Percentiles rank a stretch among this genome's conserved stretches.
Conservation (phyloP, 306 rosid species). For the Urtica urens region DNA sequence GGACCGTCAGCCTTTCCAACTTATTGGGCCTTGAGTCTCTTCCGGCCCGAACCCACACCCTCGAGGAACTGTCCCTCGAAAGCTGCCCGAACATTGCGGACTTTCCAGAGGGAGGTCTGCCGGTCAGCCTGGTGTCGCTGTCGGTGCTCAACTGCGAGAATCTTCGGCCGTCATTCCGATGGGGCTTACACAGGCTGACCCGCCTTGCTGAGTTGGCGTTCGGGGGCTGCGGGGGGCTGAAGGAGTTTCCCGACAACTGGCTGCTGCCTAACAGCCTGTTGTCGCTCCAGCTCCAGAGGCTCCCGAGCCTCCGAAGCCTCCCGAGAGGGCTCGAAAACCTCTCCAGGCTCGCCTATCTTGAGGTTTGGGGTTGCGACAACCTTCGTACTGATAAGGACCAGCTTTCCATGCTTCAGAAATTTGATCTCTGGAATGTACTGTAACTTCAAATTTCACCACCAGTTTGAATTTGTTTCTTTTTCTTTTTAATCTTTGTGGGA, state of each 20-base stretch:
- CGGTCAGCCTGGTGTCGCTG: constrained; percentile 17
- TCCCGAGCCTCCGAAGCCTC: constrained; percentile 22
- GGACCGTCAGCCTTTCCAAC: constrained; percentile 9
- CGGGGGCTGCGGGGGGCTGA: constrained; percentile 22
- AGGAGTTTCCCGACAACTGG: constrained; percentile 21
- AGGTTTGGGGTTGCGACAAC: constrained; percentile 19
- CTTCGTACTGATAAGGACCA: constrained; percentile 13
- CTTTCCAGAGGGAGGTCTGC: constrained; percentile 21
- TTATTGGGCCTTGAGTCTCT: constrained; percentile 16
- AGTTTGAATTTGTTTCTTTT: too few species aligned
- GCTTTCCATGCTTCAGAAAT: constrained; percentile 13
- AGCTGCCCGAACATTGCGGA: constrained; percentile 14
- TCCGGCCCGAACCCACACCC: constrained; percentile 14
- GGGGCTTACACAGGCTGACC: constrained; percentile 26
- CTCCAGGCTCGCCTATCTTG: constrained; percentile 16
- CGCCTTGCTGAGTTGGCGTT: constrained; percentile 16
- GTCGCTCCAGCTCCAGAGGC: constrained; percentile 21
- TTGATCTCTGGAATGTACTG: constrained; percentile 10
- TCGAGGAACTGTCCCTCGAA: constrained; percentile 18
- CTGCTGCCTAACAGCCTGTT: constrained; percentile 19
- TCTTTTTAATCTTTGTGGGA: too few species aligned
- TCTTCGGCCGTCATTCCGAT: constrained; percentile 20
- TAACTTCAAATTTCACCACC: too few species aligned
- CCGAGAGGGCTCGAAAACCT: constrained; percentile 17
- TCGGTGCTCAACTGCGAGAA: constrained; percentile 16